These are phyloP conservation scores for Schoenoplectus tabernaemontani DNA, from an alignment of 202 grass and related monocot species.

Conservation along the genomic window DNA sequence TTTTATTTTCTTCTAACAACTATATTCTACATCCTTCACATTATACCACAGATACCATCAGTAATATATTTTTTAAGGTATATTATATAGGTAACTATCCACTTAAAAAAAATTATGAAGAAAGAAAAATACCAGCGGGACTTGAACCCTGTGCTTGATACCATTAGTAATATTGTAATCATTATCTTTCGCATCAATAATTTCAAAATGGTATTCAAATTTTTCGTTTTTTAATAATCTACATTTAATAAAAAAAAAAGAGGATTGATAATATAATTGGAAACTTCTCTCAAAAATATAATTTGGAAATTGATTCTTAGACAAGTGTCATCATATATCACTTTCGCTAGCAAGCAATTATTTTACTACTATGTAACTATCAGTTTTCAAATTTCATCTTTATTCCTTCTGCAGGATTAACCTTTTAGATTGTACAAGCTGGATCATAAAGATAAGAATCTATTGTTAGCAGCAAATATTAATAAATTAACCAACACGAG, in stretches of 20 bases:
- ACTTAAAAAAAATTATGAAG: no score
- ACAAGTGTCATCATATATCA: no score
- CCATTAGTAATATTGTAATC: not conserved
- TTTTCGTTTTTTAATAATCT: not conserved
- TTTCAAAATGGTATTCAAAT: not conserved
- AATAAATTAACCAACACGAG: slow-evolving; percentile 10
- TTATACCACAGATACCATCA: not conserved
- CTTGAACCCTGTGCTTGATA: no score
- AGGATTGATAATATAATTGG: no score
- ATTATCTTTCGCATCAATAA: not conserved
- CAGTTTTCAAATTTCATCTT: not conserved
- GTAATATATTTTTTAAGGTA: no score
- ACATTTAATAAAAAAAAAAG: no score
- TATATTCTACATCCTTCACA: not conserved
- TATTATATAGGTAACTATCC: no score
- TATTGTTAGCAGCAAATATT: not conserved
- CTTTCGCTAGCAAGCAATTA: not conserved
- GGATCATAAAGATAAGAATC: not conserved
- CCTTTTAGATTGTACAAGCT: not conserved
- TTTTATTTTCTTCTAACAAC: no score
- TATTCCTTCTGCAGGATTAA: not conserved
- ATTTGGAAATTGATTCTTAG: not conserved
- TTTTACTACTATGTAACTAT: not conserved
- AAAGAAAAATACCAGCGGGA: no score
- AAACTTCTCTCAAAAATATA: not conserved